Evolutionary conservation across 2,329 filamentous ascomycete species (phyloP), one percentile per base, ranked within the genome.

Genomic region (Arthrinium phaeospermum): DNA sequence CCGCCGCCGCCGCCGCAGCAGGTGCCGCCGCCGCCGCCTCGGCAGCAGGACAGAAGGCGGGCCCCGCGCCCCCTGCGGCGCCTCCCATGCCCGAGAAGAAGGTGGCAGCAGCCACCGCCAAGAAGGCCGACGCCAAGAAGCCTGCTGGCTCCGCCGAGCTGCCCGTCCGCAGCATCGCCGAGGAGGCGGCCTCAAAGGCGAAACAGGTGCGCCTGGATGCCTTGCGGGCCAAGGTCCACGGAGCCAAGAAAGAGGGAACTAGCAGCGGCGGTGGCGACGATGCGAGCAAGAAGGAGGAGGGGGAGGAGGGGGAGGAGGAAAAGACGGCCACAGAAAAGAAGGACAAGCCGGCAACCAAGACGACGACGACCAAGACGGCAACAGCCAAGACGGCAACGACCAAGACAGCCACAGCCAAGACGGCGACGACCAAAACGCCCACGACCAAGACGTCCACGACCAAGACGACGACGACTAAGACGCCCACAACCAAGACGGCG

Each of bases 131-230:
- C 16, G 75, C 78, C 44, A 69, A 78, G 27, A 74, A 75, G 10
- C 72, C 79, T 47, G 74, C 75, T 24, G 71, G 78, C 44, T 74
- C 78, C 24, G 72, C 75, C 67, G 68, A 75, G 37, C 69, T 77
- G 16, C 86, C 88, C 1, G 81, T 89, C 68, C 84, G 85, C 75
- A 88, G 86, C 77, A 85, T 91, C 69, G 90, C 89, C 57, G 87
- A 93, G 77, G 92, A 94, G 79, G 91, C 88, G 68, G 91, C 90
- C 0, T 83, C 87, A 76, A 91, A 89, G 81, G 90, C 90, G 69
- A 91, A 91, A 82, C 85, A 91, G 76, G 83, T 87, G 75, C 86
- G 86, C 71, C 84, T 90, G 74, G 85, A 89, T 74, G 83, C 80
- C 76, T 79, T 90, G 73, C 84, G 87, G 71, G 85, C 88, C 71